Evolutionary conservation across 2,329 filamentous ascomycete species (phyloP).

Genomic region (Sporothrix humicola): DNA sequence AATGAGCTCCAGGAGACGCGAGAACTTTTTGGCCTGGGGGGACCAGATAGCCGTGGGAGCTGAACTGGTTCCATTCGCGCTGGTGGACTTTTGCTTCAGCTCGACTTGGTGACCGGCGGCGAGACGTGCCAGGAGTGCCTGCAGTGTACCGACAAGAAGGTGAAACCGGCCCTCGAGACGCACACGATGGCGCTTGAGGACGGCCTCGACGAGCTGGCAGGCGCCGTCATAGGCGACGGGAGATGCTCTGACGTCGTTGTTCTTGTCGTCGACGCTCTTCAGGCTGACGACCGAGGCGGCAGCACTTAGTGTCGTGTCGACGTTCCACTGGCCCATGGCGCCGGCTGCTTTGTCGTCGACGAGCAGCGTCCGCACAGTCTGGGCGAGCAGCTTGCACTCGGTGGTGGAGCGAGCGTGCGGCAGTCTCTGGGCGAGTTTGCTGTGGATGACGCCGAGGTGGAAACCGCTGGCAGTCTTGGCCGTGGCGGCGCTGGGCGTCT

Average conservation of each 20-base stretch:
- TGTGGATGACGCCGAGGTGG: conserved; percentile 51
- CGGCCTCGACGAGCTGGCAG: conserved; percentile 60
- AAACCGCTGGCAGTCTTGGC: conserved; percentile 39
- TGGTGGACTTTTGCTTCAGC: conserved; percentile 28
- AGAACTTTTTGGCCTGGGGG: conserved; percentile 55
- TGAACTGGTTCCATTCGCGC: conserved; percentile 40
- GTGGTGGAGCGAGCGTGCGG: conserved; percentile 41
- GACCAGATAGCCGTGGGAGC: conserved; percentile 40
- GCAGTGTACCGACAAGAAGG: conserved; percentile 59
- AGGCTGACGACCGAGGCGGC: conserved; percentile 47
- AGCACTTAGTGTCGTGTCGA: conserved; percentile 58
- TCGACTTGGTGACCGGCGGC: conserved; percentile 49
- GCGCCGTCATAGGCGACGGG: conserved; percentile 53
- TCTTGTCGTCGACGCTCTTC: background rate
- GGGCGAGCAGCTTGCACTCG: conserved; percentile 49
- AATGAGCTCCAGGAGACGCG: conserved; percentile 39
- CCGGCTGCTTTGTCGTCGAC: conserved; percentile 53
- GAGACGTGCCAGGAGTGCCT: conserved; percentile 61
- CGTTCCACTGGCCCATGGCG: conserved; percentile 63
- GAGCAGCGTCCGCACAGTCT: conserved; percentile 54
- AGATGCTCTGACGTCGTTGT: conserved; percentile 35
- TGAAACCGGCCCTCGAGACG: conserved; percentile 68
- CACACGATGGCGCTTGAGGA: conserved; percentile 64
- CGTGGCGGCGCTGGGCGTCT: conserved; percentile 3
- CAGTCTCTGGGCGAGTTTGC: conserved; percentile 47